A percentile compares a stretch with the other conserved stretches of the same genome.
Conservation (phyloP, 78 protist genomes). For the Dictyostelium purpureum region DNA sequence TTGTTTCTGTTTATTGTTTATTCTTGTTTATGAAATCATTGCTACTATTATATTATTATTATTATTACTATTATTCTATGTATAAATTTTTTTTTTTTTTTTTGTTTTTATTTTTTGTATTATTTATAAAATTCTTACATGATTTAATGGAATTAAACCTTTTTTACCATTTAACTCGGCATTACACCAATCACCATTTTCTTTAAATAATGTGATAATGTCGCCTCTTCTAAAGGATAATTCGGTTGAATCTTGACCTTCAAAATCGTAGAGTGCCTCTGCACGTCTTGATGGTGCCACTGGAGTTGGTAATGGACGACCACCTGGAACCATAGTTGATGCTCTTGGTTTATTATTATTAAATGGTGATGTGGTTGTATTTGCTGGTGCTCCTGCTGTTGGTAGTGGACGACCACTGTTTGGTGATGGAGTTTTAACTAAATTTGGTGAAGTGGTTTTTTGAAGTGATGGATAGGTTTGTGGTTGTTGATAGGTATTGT, state of each 20-base stretch:
- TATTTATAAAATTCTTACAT: conserved; percentile 6
- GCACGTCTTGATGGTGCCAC: not conserved
- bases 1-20: too few species aligned
- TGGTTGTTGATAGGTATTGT: conserved; percentile 5
- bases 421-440: not conserved
- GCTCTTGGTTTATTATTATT: conserved; percentile 21
- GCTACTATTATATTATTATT: not conserved
- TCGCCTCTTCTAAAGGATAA: conserved; percentile 47
- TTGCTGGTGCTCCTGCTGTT: not conserved
- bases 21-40: too few species aligned
- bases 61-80: not conserved
- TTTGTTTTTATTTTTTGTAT: not conserved
- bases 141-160: conserved; percentile 47
- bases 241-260: conserved; percentile 39
- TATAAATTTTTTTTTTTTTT: not conserved
- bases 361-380: too few species aligned
- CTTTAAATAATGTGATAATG: conserved; percentile 3
- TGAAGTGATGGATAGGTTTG: not conserved
- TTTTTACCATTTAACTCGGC: conserved; percentile 44
- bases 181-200: conserved; percentile 62
- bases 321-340: conserved; percentile 8
- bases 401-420: not conserved
- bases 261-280: conserved; percentile 56
- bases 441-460: not conserved
- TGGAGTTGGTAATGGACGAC: conserved; percentile 16